Conservation (phyloP, 345 rosid species). For the Corchorus capsularis region DNA sequence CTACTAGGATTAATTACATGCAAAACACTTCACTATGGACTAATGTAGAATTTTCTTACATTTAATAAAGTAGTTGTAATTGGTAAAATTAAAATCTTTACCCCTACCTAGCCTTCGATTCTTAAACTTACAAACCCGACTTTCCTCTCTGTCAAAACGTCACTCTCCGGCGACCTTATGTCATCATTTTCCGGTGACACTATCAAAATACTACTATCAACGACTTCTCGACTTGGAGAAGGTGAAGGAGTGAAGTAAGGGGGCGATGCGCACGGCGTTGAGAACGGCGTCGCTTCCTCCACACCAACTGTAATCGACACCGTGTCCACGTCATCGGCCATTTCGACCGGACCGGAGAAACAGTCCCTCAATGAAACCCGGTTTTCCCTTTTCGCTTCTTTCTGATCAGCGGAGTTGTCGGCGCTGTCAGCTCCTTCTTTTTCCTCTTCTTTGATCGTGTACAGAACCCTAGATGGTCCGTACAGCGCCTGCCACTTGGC, state of each 20-base stretch:
- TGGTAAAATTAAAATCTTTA: neutral
- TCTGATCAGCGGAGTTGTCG: neutral
- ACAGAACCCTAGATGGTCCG: slow-evolving; percentile 64
- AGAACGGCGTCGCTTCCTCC: slow-evolving; percentile 58
- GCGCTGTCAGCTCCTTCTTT: slow-evolving; percentile 38
- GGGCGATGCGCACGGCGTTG: slow-evolving; percentile 71
- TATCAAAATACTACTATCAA: neutral
- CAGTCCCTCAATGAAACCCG: slow-evolving; percentile 1
- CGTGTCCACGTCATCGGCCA: slow-evolving; percentile 10
- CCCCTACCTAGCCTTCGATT: neutral
- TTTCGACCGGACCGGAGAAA: neutral
- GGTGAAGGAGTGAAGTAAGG: slow-evolving; percentile 59
- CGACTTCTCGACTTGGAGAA: slow-evolving; percentile 41
- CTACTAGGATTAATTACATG: neutral
- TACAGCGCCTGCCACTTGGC: slow-evolving; percentile 42
- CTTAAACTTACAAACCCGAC: neutral
- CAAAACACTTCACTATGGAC: neutral
- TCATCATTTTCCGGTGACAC: neutral
- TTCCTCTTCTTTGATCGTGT: slow-evolving; percentile 73
- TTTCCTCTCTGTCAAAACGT: neutral
- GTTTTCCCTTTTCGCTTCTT: slow-evolving; percentile 13
- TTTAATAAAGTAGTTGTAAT: too few relatives aligned
- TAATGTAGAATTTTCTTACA: too few relatives aligned
- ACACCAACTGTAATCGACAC: slow-evolving; percentile 8
- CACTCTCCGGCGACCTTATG: neutral